Evolutionary conservation across 192 early-diverging fungal species (phyloP), one percentile per base, ranked within the genome.

Genomic region (Rhizophlyctis rosea): DNA sequence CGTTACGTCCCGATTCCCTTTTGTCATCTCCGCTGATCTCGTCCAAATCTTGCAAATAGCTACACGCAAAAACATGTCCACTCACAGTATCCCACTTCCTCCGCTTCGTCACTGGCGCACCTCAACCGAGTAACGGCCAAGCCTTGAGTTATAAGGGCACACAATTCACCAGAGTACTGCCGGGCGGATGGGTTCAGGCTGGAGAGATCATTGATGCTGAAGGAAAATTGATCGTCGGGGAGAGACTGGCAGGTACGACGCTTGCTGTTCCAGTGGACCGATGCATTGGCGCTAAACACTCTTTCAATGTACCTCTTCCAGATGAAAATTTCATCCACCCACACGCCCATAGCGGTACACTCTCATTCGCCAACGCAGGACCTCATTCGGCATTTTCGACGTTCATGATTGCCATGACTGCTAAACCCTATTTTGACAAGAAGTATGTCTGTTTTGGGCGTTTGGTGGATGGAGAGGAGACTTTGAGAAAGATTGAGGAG

Each of bases 271-370:
- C n/a, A n/a, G n/a, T n/a, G n/a, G n/a, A n/a, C n/a, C n/a, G n/a
- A n/a, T n/a, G n/a, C n/a, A n/a, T n/a, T n/a, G n/a, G n/a, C n/a
- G n/a, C n/a, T n/a, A n/a, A n/a, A n/a, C n/a, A n/a, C n/a, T n/a
- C n/a, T n/a, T n/a, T n/a, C n/a, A n/a, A n/a, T n/a, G n/a, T n/a
- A n/a, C n/a, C n/a, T n/a, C n/a, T n/a, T n/a, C n/a, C 68, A 59
- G 80, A 82, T 48, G 80, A 82, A 62, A 82, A 82, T 64, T 82
- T 78, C 54, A 76, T 82, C 44, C 56, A 74, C 55, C 52, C 54
- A 16, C 80, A 82, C 62, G 47, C 29, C 7, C 70, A 65, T 28
- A 62, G 70, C 2, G 74, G 73, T 30, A 74, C 67, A 14, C 47
- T 82, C 23, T 76, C 76, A 25, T 60, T 76, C 50, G 69, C 77